Evolutionary conservation across 2,329 filamentous ascomycete genomes (phyloP).

Genomic region (Apiospora phragmitis): DNA sequence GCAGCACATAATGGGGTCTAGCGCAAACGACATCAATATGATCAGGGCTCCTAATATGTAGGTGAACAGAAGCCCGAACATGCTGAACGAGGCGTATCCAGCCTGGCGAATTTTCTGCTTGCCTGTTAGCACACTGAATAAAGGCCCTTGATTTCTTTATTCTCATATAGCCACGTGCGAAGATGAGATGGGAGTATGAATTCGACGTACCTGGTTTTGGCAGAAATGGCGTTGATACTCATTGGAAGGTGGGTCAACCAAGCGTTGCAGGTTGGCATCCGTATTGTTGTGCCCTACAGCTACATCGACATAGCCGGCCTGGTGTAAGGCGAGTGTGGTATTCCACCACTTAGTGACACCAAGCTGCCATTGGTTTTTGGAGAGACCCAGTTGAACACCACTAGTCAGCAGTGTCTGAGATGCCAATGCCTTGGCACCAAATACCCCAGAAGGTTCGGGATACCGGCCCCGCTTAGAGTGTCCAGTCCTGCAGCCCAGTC

Average conservation of each 20-base stretch:
- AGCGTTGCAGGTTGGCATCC: background rate
- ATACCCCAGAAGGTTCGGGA: background rate
- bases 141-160: background rate
- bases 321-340: background rate
- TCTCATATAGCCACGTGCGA: background rate
- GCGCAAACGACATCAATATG: background rate
- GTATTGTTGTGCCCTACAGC: background rate
- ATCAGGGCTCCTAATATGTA: background rate
- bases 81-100: background rate
- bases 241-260: background rate
- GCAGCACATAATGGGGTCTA: background rate
- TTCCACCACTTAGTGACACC: constrained; percentile 8
- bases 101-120: background rate
- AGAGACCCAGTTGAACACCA: background rate
- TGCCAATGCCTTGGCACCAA: background rate
- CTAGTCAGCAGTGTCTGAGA: background rate
- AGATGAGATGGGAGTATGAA: background rate
- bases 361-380: background rate
- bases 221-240: background rate
- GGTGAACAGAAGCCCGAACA: constrained; percentile 4
- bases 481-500: background rate
- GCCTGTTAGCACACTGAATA: background rate
- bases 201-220: constrained; percentile 7
- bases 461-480: background rate
- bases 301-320: background rate